phyloP scores from a whole-genome alignment of 306 rosid species.

The Pyrus betulifolia region DNA sequence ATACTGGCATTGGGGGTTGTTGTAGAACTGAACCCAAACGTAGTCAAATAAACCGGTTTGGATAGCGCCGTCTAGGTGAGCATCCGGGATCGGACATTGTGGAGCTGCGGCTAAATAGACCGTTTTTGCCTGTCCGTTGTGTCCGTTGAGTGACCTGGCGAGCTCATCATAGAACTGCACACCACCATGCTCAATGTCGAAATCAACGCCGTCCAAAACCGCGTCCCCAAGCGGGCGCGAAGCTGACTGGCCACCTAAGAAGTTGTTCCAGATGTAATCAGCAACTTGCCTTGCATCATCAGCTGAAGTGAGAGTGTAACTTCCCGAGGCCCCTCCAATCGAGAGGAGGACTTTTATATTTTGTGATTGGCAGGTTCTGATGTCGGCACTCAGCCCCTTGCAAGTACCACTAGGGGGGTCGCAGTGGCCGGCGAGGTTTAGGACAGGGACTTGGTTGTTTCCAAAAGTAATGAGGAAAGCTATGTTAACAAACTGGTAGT shows the following conservation, averaged over 20 bases:
- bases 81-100: conserved; percentile 51
- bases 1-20: conserved; percentile 45
- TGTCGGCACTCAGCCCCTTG: conserved; percentile 19
- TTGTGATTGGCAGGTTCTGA: conserved; percentile 33
- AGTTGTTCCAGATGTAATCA: conserved; percentile 45
- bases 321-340: conserved; percentile 39
- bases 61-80: conserved; percentile 29
- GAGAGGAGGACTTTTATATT: conserved; percentile 55
- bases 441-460: conserved; percentile 24
- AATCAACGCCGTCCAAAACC: conserved; percentile 49
- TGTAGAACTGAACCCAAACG: conserved; percentile 74
- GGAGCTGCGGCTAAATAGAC: conserved; percentile 50
- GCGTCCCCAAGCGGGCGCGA: conserved; percentile 53
- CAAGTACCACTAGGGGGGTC: conserved; percentile 20
- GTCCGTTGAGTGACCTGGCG: conserved; percentile 20
- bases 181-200: conserved; percentile 38
- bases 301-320: conserved; percentile 43
- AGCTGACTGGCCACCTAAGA: conserved; percentile 37
- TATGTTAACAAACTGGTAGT: conserved; percentile 60
- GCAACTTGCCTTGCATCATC: conserved; percentile 35
- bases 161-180: conserved; percentile 34
- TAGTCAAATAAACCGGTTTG: conserved; percentile 45
- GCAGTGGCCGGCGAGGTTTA: conserved; percentile 47
- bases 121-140: conserved; percentile 13
- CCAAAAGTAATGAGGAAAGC: conserved; percentile 49